Evolutionary conservation across 1,284 basidiomycete genomes (phyloP).

Genomic region (Ceratobasidium sp.): DNA sequence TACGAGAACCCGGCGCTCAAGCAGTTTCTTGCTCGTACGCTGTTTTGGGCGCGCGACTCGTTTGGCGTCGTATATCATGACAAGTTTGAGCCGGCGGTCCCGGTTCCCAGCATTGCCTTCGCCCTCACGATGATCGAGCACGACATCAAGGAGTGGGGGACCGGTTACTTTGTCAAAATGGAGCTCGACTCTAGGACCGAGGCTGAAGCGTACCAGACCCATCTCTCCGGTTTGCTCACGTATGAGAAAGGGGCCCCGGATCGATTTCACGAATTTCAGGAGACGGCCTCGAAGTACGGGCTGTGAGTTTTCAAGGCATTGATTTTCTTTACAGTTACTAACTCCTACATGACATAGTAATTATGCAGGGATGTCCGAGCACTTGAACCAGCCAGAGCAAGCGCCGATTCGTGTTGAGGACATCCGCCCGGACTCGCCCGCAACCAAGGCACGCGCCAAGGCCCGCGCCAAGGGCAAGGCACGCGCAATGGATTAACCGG

Average conservation of each 20-base stretch:
- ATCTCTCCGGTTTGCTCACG: neutral
- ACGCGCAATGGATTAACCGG: neutral
- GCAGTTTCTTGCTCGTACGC: neutral
- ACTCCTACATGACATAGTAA: neutral
- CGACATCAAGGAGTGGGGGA: constrained; percentile 16
- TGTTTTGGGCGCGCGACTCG: neutral
- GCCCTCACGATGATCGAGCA: constrained; percentile 29
- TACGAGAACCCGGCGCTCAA: neutral
- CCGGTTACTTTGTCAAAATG: neutral
- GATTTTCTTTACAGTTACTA: neutral
- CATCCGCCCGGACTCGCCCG: constrained; percentile 21
- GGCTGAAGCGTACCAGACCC: neutral
- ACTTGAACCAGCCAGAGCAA: neutral
- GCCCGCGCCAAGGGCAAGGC: constrained; percentile 10
- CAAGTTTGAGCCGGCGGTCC: neutral
- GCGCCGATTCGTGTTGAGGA: neutral
- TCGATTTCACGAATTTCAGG: neutral
- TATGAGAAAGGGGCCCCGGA: neutral
- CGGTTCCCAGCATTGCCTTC: neutral
- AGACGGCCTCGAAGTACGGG: neutral
- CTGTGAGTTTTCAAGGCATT: neutral
- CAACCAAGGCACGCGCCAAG: neutral
- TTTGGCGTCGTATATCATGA: constrained; percentile 14
- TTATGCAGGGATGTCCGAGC: too few species aligned
- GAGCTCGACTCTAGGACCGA: constrained; percentile 1